Evolutionary conservation across 768 basidiomycete genomes (phyloP).

Genomic region (Tylopilus balloui): DNA sequence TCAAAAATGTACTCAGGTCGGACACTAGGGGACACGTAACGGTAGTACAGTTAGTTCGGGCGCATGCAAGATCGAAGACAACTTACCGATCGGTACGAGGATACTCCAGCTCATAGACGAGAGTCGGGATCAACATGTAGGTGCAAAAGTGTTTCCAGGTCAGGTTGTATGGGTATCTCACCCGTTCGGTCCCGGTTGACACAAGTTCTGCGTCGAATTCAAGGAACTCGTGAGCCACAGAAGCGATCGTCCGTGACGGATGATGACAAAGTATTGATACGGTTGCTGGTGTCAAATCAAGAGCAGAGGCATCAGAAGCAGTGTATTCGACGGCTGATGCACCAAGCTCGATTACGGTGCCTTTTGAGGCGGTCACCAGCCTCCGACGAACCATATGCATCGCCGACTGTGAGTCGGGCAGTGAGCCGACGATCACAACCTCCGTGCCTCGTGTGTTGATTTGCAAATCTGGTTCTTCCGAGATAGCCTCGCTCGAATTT

Average conservation of each 20-base stretch:
- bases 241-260: constrained; percentile 57
- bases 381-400: constrained; percentile 56
- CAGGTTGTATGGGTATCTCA: constrained; percentile 85
- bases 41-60: background rate
- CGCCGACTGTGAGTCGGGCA: constrained; percentile 50
- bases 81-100: constrained; percentile 80
- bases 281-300: constrained; percentile 14
- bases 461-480: constrained; percentile 11
- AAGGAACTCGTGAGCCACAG: constrained; percentile 69
- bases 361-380: constrained; percentile 36
- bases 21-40: constrained; percentile 17
- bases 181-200: constrained; percentile 58
- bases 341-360: constrained; percentile 4
- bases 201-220: constrained; percentile 75
- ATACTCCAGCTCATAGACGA: constrained; percentile 96
- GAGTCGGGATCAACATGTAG: constrained; percentile 84
- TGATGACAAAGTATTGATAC: constrained; percentile 57
- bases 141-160: constrained; percentile 75
- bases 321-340: background rate
- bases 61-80: background rate
- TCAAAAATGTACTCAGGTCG: constrained; percentile 52
- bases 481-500: constrained; percentile 20
- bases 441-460: constrained; percentile 45
- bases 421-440: constrained; percentile 43
- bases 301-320: constrained; percentile 1